Evolutionary conservation across 257 asterid species (phyloP), one percentile per base, ranked within the genome.

Genomic region (Plantago major): DNA sequence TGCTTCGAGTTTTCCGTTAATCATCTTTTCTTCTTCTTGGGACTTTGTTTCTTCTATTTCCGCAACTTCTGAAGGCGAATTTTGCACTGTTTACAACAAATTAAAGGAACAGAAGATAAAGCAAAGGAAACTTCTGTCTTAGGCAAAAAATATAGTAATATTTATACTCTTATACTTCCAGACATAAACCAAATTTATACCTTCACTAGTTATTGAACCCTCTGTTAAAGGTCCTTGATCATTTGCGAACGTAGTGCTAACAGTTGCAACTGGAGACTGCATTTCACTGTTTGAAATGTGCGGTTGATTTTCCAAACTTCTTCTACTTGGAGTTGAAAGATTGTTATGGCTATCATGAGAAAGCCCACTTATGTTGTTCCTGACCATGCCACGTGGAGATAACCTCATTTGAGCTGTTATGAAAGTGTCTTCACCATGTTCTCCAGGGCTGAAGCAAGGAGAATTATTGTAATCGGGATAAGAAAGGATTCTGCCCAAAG

Each of bases 401-500:
- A 73, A 69, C 49, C 74, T 78, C 74, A 57, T 71, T 59, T 69
- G 84, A 11, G 77, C 73, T 40, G 81, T 73, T 61, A 79, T 30
- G 57, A 75, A 77, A 62, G 68, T 64, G 30, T 79, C 84, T 54
- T 82, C 83, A 12, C 70, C 72, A 46, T 63, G 63, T 62, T 71
- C 77, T 63, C 81, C 75, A 3, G 94, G 97, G 74, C 95, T 86
- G 76, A 70, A 71, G 74, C 74, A 49, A 50, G 93, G 87, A 19
- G 95, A 71, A 64, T 64, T 72, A 19, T 60, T 77, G 67, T 86
- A 84, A 64, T 83, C 90, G 0, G 97, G 81, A 62, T 84, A 69
- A 56, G 95, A 85, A 64, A 93, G 95, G 51, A 85, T 83, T 74
- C 88, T 72, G 50, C 97, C 96, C 22, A 93, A 86, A 51, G 97